A percentile compares a stretch with the other conserved stretches of the same genome.
These are phyloP conservation scores for Takakia lepidozioides DNA, from an alignment of 225 moss, liverwort and hornwort species.

Conservation along the genomic window DNA sequence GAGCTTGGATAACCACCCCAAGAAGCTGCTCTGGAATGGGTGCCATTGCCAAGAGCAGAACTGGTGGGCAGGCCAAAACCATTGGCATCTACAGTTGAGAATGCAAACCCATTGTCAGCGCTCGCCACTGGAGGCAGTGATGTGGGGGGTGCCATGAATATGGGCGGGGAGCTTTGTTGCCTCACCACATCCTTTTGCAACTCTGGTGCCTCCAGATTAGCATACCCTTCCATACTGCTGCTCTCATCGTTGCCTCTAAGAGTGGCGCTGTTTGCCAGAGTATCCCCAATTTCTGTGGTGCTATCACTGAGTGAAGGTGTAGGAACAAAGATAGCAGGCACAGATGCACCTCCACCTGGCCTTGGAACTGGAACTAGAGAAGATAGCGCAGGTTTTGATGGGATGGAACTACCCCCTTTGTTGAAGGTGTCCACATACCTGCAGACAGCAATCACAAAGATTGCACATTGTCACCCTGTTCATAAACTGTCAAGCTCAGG, in stretches of 20 bases:
- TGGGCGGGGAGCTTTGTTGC: slow-evolving; percentile 9
- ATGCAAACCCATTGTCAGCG: slow-evolving; percentile 31
- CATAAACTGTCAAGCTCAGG: too few species aligned
- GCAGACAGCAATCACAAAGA: slow-evolving; percentile 10
- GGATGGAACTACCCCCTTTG: slow-evolving; percentile 40
- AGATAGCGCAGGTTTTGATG: slow-evolving; percentile 51
- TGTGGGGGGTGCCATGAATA: slow-evolving; percentile 1
- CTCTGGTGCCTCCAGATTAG: slow-evolving; percentile 28
- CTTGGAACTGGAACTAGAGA: slow-evolving; percentile 58
- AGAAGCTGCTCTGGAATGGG: slow-evolving; percentile 75
- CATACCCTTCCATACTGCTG: slow-evolving; percentile 13
- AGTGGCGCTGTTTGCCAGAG: slow-evolving; percentile 24
- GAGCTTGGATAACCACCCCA: slow-evolving; percentile 91
- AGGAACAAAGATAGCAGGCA: slow-evolving; percentile 83
- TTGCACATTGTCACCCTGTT: not conserved
- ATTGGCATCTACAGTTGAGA: slow-evolving; percentile 20
- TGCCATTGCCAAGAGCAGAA: slow-evolving; percentile 37
- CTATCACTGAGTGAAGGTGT: slow-evolving; percentile 29
- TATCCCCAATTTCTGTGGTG: slow-evolving; percentile 29
- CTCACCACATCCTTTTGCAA: slow-evolving; percentile 19
- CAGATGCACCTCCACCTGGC: slow-evolving; percentile 36
- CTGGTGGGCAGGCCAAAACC: slow-evolving; percentile 22
- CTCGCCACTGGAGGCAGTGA: slow-evolving; percentile 24
- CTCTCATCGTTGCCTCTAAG: slow-evolving; percentile 35
- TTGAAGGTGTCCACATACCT: slow-evolving; percentile 99